phyloP scores from a whole-genome alignment of 2,329 filamentous ascomycete genomes.

The Microsporum canis region DNA sequence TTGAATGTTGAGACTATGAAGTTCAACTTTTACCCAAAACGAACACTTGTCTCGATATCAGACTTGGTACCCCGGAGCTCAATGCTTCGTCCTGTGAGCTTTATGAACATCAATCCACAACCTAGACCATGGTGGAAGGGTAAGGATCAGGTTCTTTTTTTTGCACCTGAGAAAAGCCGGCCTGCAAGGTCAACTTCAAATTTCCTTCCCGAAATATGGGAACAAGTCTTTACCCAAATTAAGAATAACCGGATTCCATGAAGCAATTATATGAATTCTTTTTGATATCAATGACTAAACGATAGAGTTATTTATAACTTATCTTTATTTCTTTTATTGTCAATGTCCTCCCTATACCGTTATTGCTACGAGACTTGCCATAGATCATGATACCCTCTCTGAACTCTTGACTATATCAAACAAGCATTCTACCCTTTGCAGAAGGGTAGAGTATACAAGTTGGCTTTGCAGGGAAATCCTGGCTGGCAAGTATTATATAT shows the following conservation, averaged over 20 bases:
- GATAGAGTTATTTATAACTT: not conserved
- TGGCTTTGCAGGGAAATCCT: not conserved
- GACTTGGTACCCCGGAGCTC: conserved; percentile 30
- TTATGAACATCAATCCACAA: conserved; percentile 29
- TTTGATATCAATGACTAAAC: not conserved
- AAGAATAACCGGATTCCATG: conserved; percentile 17
- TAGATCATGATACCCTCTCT: not conserved
- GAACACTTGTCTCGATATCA: conserved; percentile 32
- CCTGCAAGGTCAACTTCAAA: conserved; percentile 28
- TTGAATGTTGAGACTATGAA: conserved; percentile 38
- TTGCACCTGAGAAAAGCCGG: conserved; percentile 27
- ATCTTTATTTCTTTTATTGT: not conserved
- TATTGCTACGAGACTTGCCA: not conserved
- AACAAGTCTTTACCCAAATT: conserved; percentile 32
- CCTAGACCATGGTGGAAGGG: conserved; percentile 29
- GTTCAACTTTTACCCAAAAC: conserved; percentile 33
- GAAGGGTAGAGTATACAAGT: not conserved
- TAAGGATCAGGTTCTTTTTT: conserved; percentile 30
- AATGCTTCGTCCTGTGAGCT: conserved; percentile 30
- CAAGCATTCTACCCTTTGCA: not conserved
- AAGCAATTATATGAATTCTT: not conserved
- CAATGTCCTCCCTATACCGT: not conserved
- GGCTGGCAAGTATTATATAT: not conserved
- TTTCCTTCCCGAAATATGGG: conserved; percentile 36
- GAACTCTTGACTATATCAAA: not conserved